Conservation (phyloP, 345 rosid species). For the Alliaria petiolata region DNA sequence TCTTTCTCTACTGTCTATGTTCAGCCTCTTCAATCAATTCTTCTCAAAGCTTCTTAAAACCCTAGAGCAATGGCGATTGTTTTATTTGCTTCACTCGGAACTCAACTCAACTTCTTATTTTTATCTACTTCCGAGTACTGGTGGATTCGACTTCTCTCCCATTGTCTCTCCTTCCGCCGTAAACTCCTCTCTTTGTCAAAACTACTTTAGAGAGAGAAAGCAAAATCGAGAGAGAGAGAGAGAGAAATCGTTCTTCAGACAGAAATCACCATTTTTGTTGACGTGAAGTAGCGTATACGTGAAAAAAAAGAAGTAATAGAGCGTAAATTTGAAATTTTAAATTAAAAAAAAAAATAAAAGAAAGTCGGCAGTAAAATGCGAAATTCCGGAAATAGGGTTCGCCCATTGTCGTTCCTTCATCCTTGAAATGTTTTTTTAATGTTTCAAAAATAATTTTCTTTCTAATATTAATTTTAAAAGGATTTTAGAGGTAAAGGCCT, state of each 20-base stretch:
- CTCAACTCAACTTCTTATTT: constrained; percentile 38
- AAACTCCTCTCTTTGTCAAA: constrained; percentile 14
- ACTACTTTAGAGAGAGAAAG: constrained; percentile 48
- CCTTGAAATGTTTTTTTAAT: no score
- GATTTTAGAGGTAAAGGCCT: background rate
- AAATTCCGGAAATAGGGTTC: constrained; percentile 17
- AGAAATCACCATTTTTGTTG: constrained; percentile 29
- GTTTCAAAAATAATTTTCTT: background rate
- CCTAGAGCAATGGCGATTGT: constrained; percentile 45
- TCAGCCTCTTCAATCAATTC: background rate
- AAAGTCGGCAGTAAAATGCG: constrained; percentile 23
- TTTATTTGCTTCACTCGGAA: constrained; percentile 50
- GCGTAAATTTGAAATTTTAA: constrained; percentile 22
- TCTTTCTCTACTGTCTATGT: constrained; percentile 5
- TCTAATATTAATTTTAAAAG: background rate
- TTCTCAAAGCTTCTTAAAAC: constrained; percentile 23
- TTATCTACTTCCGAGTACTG: background rate
- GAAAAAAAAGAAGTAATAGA: background rate
- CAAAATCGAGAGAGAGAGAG: constrained; percentile 24
- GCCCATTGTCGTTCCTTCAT: background rate
- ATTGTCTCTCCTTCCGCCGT: constrained; percentile 28
- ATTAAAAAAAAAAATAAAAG: background rate
- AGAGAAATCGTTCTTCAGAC: constrained; percentile 47
- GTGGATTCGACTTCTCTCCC: constrained; percentile 28
- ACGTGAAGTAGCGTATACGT: constrained; percentile 7